Conservation (phyloP, 768 basidiomycete genomes). For the Mycena galopus region DNA sequence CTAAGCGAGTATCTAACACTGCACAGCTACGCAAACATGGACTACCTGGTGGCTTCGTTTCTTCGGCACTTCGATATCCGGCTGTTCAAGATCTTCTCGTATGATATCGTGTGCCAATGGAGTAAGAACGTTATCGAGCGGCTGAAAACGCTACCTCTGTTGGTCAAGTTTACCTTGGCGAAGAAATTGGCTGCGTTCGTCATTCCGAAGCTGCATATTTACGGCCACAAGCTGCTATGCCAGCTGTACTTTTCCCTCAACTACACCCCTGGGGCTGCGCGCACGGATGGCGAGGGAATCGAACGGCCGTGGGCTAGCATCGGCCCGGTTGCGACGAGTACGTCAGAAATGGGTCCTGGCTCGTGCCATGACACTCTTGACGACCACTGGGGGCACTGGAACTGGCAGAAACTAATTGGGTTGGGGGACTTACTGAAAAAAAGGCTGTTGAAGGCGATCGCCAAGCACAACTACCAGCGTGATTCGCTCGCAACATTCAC, state of each 20-base stretch:
- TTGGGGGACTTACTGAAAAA: constrained; percentile 38
- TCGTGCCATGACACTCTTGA: constrained; percentile 35
- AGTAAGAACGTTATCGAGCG: not conserved
- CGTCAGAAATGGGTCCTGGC: not conserved
- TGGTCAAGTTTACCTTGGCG: not conserved
- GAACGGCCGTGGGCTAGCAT: constrained; percentile 37
- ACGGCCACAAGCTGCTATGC: constrained; percentile 33
- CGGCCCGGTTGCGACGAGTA: not conserved
- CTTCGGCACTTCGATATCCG: not conserved
- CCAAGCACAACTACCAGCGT: constrained; percentile 1
- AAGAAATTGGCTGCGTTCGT: not conserved
- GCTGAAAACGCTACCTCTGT: not conserved
- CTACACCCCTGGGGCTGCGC: constrained; percentile 39
- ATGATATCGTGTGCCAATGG: not conserved
- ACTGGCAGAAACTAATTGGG: constrained; percentile 44
- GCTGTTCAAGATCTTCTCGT: not conserved
- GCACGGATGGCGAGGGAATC: constrained; percentile 50
- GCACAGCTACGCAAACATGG: not conserved
- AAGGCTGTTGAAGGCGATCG: not conserved
- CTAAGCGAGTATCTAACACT: not conserved
- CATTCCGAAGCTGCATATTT: constrained; percentile 27
- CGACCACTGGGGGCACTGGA: constrained; percentile 45
- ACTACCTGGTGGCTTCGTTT: not conserved
- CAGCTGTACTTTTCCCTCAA: constrained; percentile 44
- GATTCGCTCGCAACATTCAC: not conserved